Evolutionary conservation across 306 rosid species (phyloP).

Genomic region (Fragaria iinumae): DNA sequence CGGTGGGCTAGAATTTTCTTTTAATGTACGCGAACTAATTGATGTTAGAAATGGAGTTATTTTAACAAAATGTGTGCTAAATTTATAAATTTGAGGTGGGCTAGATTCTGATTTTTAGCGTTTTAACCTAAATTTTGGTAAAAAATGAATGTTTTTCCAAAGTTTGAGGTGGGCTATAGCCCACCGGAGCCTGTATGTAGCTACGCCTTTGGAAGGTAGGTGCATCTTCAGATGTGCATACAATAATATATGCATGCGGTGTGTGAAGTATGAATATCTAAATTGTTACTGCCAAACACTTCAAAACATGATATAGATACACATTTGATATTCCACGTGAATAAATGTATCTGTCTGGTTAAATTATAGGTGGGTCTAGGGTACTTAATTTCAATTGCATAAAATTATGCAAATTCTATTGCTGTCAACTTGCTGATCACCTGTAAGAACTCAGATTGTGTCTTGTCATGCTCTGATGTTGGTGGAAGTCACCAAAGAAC

Average conservation of each 20-base stretch:
- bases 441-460: neutral
- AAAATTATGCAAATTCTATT: neutral
- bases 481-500: slow-evolving; percentile 11
- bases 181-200: too few species aligned
- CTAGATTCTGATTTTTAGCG: too few species aligned
- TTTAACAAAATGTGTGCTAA: too few species aligned
- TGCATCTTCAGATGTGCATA: neutral
- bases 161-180: too few species aligned
- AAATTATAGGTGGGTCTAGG: neutral
- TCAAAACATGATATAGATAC: neutral
- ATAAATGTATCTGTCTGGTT: neutral
- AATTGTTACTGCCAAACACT: neutral
- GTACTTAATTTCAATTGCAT: neutral
- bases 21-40: too few species aligned
- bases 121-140: too few species aligned
- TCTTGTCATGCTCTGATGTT: slow-evolving; percentile 6
- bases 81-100: too few species aligned
- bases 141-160: too few species aligned
- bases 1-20: too few species aligned
- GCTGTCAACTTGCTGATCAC: neutral
- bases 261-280: neutral
- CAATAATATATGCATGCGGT: neutral
- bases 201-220: neutral
- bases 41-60: too few species aligned
- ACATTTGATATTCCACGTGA: neutral